A percentile compares a stretch with the other conserved stretches of the same genome.
phyloP scores from a whole-genome alignment of 352 stramenopile genomes.

The Pythium scleroteichum region DNA sequence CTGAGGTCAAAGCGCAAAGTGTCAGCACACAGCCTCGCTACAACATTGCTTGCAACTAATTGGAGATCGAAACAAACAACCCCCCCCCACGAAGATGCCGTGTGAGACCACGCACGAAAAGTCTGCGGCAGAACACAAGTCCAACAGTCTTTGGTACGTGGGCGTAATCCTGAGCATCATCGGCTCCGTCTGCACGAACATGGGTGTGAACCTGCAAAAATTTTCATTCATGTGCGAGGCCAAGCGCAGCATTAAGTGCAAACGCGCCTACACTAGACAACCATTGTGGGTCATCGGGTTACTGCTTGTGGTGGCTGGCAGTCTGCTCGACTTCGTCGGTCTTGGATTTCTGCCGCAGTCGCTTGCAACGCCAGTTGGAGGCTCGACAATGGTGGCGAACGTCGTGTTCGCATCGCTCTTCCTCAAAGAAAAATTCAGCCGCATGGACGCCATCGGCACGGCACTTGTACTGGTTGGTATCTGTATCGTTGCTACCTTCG shows the following conservation, averaged over 20 bases:
- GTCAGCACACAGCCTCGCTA: too few species aligned
- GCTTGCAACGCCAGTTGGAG: conserved; percentile 74
- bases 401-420: conserved; percentile 80
- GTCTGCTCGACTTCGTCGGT: conserved; percentile 71
- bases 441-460: conserved; percentile 63
- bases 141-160: conserved; percentile 57
- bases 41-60: too few species aligned
- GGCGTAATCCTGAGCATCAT: conserved; percentile 79
- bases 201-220: conserved; percentile 89
- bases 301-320: conserved; percentile 68
- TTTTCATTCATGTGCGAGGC: conserved; percentile 87
- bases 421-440: conserved; percentile 72
- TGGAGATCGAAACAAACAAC: not conserved
- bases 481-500: conserved; percentile 77
- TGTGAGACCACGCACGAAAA: not conserved
- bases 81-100: not conserved
- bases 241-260: conserved; percentile 51
- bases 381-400: conserved; percentile 84
- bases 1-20: too few species aligned
- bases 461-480: conserved; percentile 69
- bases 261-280: conserved; percentile 76
- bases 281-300: conserved; percentile 82
- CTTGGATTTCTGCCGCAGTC: conserved; percentile 82
- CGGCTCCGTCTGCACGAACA: conserved; percentile 75
- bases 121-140: not conserved